phyloP scores from a whole-genome alignment of 2,329 filamentous ascomycete genomes.

The Corniculantispora saksenae region DNA sequence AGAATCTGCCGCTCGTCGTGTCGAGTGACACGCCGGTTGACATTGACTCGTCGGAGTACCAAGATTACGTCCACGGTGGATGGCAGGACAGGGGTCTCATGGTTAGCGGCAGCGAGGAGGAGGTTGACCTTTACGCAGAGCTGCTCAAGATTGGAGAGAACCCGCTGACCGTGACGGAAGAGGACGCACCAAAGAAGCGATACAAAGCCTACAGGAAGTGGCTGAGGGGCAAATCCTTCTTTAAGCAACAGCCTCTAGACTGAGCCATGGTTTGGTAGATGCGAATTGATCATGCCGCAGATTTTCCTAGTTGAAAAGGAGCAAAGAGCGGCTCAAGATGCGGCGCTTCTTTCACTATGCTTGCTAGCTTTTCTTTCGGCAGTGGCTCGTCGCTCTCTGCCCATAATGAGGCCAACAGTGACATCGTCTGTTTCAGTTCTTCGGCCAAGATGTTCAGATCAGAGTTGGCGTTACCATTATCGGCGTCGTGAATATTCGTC shows the following conservation, averaged over 20 bases:
- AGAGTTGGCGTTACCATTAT: not conserved
- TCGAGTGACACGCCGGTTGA: constrained; percentile 65
- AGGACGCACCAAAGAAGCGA: constrained; percentile 86
- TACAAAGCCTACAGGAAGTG: constrained; percentile 97
- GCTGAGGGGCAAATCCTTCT: constrained; percentile 91
- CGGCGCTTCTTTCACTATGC: constrained; percentile 22
- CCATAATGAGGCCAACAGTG: constrained; percentile 34
- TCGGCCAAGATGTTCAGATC: constrained; percentile 29
- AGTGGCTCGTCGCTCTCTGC: constrained; percentile 19
- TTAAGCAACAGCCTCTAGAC: constrained; percentile 79
- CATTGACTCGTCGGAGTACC: constrained; percentile 66
- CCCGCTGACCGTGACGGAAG: constrained; percentile 82
- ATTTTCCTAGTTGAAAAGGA: not conserved
- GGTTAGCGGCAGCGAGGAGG: constrained; percentile 50
- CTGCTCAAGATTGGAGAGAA: constrained; percentile 78
- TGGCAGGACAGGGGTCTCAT: constrained; percentile 61
- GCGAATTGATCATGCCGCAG: not conserved
- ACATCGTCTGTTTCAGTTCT: constrained; percentile 36
- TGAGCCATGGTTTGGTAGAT: constrained; percentile 31
- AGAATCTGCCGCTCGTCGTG: constrained; percentile 81
- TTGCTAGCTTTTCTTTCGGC: constrained; percentile 1
- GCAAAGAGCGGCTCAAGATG: constrained; percentile 27
- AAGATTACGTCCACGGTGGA: constrained; percentile 75
- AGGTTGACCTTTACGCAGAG: constrained; percentile 66
- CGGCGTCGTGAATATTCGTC: constrained; percentile 53